Percentiles rank a stretch among this genome's conserved stretches.
These are phyloP conservation scores for Suillus sp. DNA, from an alignment of 768 basidiomycete species.

Conservation along the genomic window DNA sequence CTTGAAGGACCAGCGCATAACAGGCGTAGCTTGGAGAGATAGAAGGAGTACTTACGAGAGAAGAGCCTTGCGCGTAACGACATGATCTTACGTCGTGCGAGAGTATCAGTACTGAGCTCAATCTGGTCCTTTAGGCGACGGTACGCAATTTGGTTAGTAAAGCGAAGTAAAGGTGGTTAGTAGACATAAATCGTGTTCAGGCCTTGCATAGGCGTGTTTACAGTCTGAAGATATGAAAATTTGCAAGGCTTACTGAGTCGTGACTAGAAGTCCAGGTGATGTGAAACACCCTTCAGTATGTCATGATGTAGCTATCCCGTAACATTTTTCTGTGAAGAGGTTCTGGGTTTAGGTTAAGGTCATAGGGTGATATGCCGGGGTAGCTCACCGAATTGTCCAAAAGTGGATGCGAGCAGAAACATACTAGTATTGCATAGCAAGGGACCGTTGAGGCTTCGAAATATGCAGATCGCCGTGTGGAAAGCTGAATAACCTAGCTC, in stretches of 20 bases:
- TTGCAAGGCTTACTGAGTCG: not conserved
- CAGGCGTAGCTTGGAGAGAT: not conserved
- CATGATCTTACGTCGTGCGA: not conserved
- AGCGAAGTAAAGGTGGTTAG: not conserved
- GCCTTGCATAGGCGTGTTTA: not conserved
- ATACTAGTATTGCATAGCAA: constrained; percentile 5
- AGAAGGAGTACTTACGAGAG: constrained; percentile 4
- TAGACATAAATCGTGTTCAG: not conserved
- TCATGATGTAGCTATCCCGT: not conserved
- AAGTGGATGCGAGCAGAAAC: constrained; percentile 7
- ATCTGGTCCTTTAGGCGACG: not conserved
- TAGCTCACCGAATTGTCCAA: not conserved
- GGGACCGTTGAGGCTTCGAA: not conserved
- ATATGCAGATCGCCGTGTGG: constrained; percentile 4
- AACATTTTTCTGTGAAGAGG: not conserved
- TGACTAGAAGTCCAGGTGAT: not conserved
- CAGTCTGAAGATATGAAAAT: not conserved
- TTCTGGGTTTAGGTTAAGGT: not conserved
- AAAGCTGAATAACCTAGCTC: not conserved
- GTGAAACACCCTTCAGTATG: not conserved
- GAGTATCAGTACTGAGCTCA: not conserved
- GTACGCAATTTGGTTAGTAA: not conserved
- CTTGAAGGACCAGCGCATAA: not conserved
- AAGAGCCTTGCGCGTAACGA: not conserved
- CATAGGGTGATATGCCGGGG: not conserved